Evolutionary conservation across 352 stramenopile genomes (phyloP).

Genomic region (Pythium folliculosum): DNA sequence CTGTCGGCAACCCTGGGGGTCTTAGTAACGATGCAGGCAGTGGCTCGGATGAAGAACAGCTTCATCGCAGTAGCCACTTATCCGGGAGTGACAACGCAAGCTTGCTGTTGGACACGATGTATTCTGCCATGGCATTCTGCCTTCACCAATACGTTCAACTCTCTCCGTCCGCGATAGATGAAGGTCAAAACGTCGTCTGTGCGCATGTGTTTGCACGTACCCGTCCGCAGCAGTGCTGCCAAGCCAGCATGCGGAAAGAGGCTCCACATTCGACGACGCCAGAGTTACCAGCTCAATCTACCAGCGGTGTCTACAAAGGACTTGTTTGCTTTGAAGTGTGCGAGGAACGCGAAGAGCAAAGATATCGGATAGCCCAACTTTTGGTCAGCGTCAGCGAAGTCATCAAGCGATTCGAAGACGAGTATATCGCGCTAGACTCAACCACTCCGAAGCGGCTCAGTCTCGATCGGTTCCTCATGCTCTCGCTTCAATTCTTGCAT

Average conservation of each 20-base stretch:
- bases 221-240: constrained; percentile 27
- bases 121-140: constrained; percentile 25
- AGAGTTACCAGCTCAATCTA: neutral
- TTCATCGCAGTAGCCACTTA: neutral
- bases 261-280: neutral
- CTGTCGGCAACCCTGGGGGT: constrained; percentile 3
- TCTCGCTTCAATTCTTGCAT: constrained; percentile 24
- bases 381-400: constrained; percentile 20
- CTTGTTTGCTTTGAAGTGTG: constrained; percentile 21
- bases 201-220: constrained; percentile 27
- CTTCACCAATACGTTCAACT: constrained; percentile 22
- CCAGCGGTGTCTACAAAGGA: constrained; percentile 13
- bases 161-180: neutral
- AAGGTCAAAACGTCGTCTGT: neutral
- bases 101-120: constrained; percentile 22
- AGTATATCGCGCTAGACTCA: constrained; percentile 1
- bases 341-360: neutral
- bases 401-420: constrained; percentile 8
- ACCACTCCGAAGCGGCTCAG: constrained; percentile 12
- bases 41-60: constrained; percentile 9
- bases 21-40: neutral
- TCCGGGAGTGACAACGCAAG: constrained; percentile 9
- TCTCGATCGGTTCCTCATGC: constrained; percentile 23
- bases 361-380: neutral
- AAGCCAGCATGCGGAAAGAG: constrained; percentile 28